Evolutionary conservation across 2,329 filamentous ascomycete species (phyloP), one percentile per base, ranked within the genome.

Genomic region (Didymella lethalis): DNA sequence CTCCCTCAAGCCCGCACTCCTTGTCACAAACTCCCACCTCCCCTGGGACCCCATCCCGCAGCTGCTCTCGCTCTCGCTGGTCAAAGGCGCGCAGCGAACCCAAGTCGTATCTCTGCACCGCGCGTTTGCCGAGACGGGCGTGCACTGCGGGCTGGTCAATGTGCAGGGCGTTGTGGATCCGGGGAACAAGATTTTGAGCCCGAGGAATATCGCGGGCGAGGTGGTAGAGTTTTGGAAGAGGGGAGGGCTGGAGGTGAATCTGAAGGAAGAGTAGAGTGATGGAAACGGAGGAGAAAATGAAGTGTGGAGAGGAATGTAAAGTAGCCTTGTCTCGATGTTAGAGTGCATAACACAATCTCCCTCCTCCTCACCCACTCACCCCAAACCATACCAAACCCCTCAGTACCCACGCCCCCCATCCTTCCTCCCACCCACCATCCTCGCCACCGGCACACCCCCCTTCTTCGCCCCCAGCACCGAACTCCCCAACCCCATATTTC

Each of bases 11-110:
- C 82, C 83, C 0, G 78, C 79, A 0, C 68, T 85, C 8, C 73
- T 85, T 26, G 81, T 85, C 10, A 84, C 82, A 0, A 82, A 77
- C 70, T 81, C 80, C 25, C 69, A 78, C 44, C 76, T 85, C 12
- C 83, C 81, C 20, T 77, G 78, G 58, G 73, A 81, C 26, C 84
- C 84, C 0, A 65, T 80, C 1, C 80, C 82, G 3, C 69, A 78
- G 25, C 71, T 84, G 0, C 81, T 86, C 20, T 81, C 80, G 0
- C 71, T 85, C 6, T 83, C 81, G 2, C 73, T 84, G 52, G 77
- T 77, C 44, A 86, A 86, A 65, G 80, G 83, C 1, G 78, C 83
- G 0, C 83, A 86, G 73, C 72, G 80, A 18, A 84, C 82, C 41
- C 68, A 85, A 64, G 76, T 83, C 10, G 71, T 81, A 56, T 81